phyloP scores from a whole-genome alignment of 2,329 filamentous ascomycete genomes.

The Hymenoscyphus fructigenus region DNA sequence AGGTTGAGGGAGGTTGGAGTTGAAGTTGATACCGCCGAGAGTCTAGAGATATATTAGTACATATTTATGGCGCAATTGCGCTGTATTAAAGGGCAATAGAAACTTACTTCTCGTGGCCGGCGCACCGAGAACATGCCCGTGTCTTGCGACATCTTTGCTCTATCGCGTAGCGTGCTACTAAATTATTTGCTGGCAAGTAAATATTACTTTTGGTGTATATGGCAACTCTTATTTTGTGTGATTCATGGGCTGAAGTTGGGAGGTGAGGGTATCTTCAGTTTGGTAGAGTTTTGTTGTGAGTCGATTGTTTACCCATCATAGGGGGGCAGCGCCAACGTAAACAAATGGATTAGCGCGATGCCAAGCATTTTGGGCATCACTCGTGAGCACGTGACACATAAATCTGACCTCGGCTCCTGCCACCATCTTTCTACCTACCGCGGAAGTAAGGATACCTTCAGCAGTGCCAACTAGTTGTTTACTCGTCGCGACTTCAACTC shows the following conservation, averaged over 20 bases:
- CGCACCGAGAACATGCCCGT: conserved; percentile 87
- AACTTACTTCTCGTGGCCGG: conserved; percentile 80
- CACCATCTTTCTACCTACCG: conserved; percentile 15
- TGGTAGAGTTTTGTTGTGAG: conserved; percentile 21
- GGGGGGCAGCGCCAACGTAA: conserved; percentile 17
- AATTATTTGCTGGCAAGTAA: conserved; percentile 18
- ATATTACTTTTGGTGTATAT: background rate
- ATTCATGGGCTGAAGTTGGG: background rate
- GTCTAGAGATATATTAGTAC: conserved; percentile 56
- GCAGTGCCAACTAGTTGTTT: background rate
- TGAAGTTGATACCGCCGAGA: conserved; percentile 78
- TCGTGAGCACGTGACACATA: conserved; percentile 6
- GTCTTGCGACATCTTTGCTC: conserved; percentile 74
- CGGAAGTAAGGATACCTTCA: background rate
- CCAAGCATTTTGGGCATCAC: background rate
- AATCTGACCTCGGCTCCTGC: conserved; percentile 23
- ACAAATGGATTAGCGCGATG: conserved; percentile 22
- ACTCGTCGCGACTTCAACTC: background rate
- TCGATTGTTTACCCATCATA: conserved; percentile 1
- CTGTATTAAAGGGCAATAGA: conserved; percentile 6
- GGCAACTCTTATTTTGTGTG: conserved; percentile 4
- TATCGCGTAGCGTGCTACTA: conserved; percentile 11
- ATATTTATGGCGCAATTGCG: conserved; percentile 3
- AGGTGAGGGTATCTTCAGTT: background rate
- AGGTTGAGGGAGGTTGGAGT: conserved; percentile 84